Evolutionary conservation across 1,284 basidiomycete species (phyloP).

Genomic region (Butyriboletus pseudospeciosus): DNA sequence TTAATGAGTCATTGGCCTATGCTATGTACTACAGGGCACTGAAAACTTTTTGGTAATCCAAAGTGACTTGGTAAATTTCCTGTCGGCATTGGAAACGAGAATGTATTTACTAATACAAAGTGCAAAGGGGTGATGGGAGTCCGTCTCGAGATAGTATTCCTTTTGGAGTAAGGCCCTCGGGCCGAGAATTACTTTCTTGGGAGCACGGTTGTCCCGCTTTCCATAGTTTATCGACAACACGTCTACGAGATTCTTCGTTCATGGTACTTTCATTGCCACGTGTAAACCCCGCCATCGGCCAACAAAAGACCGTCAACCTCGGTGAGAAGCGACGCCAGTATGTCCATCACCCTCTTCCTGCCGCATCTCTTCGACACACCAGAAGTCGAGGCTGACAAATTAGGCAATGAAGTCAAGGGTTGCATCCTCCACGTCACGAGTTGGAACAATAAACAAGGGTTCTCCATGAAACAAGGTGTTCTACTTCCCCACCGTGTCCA

Average conservation of each 20-base stretch:
- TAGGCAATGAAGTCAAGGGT: conserved; percentile 97
- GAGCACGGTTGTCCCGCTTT: no score
- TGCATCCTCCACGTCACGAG: conserved; percentile 97
- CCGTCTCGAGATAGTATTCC: no score
- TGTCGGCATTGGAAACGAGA: no score
- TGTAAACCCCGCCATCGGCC: conserved; percentile 88
- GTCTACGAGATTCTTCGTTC: no score
- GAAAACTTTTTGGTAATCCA: no score
- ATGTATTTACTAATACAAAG: no score
- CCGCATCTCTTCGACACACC: conserved; percentile 94
- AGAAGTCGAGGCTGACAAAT: conserved; percentile 86
- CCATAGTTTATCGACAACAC: no score
- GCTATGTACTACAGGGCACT: background rate
- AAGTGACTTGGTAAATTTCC: no score
- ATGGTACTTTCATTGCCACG: conserved; percentile 16
- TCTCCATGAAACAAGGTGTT: conserved; percentile 99
- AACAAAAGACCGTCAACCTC: conserved; percentile 93
- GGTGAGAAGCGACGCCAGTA: conserved; percentile 90
- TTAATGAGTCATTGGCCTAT: background rate
- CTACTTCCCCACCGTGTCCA: conserved; percentile 92
- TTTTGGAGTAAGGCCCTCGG: no score
- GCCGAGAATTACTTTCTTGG: no score
- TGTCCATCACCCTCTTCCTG: conserved; percentile 35
- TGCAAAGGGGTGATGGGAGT: no score
- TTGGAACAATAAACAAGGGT: conserved; percentile 95